phyloP scores from a whole-genome alignment of 139 green algal genomes.

The Astrephomene gubernaculifera region DNA sequence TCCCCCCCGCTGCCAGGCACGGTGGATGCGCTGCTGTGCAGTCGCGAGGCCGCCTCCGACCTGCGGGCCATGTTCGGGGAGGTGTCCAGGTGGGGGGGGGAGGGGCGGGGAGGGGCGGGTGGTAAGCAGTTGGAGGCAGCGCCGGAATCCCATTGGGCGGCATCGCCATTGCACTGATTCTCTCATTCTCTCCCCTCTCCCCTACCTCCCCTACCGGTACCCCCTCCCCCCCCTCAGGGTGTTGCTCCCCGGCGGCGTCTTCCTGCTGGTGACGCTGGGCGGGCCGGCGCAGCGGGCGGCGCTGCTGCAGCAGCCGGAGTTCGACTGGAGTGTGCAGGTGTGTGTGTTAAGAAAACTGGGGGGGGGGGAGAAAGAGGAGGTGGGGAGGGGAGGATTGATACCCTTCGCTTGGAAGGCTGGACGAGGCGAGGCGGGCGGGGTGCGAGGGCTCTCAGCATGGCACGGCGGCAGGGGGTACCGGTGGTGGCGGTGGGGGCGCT shows the following conservation, averaged over 20 bases:
- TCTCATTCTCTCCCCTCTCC: neutral
- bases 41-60: slow-evolving; percentile 40
- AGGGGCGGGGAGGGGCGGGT: neutral
- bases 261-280: slow-evolving; percentile 59
- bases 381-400: neutral
- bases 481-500: neutral
- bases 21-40: slow-evolving; percentile 62
- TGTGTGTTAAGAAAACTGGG: neutral
- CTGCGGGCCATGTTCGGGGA: slow-evolving; percentile 52
- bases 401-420: no score
- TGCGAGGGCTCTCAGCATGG: no score
- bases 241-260: slow-evolving; percentile 52
- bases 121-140: neutral
- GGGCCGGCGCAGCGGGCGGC: slow-evolving; percentile 47
- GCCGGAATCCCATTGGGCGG: no score
- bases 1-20: slow-evolving; percentile 40
- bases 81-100: slow-evolving; percentile 20
- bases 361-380: neutral
- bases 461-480: no score
- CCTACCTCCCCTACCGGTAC: neutral
- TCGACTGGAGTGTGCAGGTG: slow-evolving; percentile 56
- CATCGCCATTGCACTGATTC: no score
- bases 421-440: no score
- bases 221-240: slow-evolving; percentile 30
- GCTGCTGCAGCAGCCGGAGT: slow-evolving; percentile 38